Base-by-base conservation (phyloP, 192 early-diverging fungal species). In the Ramicandelaber brevisporus region DNA sequence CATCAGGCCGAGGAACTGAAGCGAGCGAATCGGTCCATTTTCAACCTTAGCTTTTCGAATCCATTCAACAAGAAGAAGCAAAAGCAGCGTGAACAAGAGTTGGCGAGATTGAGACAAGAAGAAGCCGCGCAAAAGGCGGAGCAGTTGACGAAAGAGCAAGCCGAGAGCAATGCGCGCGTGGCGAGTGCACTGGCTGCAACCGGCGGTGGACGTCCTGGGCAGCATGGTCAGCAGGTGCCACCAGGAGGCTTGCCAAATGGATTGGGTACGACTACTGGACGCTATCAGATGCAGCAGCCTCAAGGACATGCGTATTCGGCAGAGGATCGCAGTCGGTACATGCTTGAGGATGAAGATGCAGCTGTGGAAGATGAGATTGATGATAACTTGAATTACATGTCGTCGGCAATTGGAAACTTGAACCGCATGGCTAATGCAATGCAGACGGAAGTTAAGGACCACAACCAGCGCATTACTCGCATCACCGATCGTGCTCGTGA, bases 21-120 rank as follows among this genome's bases (percentile, higher is more conserved):
- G 36, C 53, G 61, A n/a, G n/a, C n/a, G n/a, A 78, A 73, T 43
- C 58, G 63, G 32, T 78, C 74, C 12, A 78, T 78, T 28, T 75
- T 78, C 47, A 59, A 65, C 6, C 48, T 68, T 7, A 63, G 65
- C 17, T 37, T 75, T 23, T 56, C 59, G 30, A 74, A 73, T 26
- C 74, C 74, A 26, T 71, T 78, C 46, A 67, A 30, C 17, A 61
- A 53, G 18, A 59, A 52, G 26, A 59, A 62, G 48, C n/a, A n/a
- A n/a, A n/a, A n/a, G n/a, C 57, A 60, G 25, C 61, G 65, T 29
- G 57, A 58, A 19, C 36, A 30, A 2, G 71, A 73, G 40, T 24
- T 70, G 7, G 56, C 57, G 21, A 43, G 55, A 22, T 40, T 54
- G 10, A 36, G 48, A 23, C 53, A 36, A 15, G 46, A 65, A 27